Conservation (phyloP, 768 basidiomycete genomes). For the Serendipita sp. region DNA sequence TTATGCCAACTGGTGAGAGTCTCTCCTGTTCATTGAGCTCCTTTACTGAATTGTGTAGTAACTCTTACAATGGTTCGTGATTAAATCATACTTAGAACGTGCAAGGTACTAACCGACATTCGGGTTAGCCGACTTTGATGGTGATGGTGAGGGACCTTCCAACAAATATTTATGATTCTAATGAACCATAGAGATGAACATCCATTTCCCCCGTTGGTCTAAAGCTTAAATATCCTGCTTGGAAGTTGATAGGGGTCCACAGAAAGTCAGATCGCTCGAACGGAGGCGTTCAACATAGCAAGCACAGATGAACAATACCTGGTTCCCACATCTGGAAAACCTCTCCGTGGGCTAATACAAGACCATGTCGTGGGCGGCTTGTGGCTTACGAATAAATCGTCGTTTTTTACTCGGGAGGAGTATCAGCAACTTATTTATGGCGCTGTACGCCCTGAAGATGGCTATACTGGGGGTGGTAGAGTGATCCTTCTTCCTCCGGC, state of each 20-base stretch:
- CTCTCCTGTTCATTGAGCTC: slow-evolving; percentile 5
- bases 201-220: slow-evolving; percentile 88
- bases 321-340: slow-evolving; percentile 96
- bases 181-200: slow-evolving; percentile 75
- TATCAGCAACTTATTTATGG: slow-evolving; percentile 95
- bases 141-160: slow-evolving; percentile 44
- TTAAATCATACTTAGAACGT: not conserved
- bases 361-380: slow-evolving; percentile 97
- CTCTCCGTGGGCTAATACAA: slow-evolving; percentile 92
- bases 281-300: slow-evolving; percentile 86
- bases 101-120: slow-evolving; percentile 7
- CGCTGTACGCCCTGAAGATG: slow-evolving; percentile 74
- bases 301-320: slow-evolving; percentile 98
- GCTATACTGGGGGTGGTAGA: slow-evolving; percentile 39
- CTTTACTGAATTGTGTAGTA: slow-evolving; percentile 32
- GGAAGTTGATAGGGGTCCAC: slow-evolving; percentile 7
- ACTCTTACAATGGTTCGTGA: slow-evolving; percentile 82
- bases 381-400: slow-evolving; percentile 96
- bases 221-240: not conserved
- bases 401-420: slow-evolving; percentile 89
- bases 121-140: slow-evolving; percentile 69
- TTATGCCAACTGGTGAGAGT: slow-evolving; percentile 84
- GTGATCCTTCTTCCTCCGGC: slow-evolving; percentile 76
- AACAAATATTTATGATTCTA: slow-evolving; percentile 12
- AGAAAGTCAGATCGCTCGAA: slow-evolving; percentile 92